Conservation (phyloP, 2,329 filamentous ascomycete genomes). For the Ceratocystis huliohia region DNA sequence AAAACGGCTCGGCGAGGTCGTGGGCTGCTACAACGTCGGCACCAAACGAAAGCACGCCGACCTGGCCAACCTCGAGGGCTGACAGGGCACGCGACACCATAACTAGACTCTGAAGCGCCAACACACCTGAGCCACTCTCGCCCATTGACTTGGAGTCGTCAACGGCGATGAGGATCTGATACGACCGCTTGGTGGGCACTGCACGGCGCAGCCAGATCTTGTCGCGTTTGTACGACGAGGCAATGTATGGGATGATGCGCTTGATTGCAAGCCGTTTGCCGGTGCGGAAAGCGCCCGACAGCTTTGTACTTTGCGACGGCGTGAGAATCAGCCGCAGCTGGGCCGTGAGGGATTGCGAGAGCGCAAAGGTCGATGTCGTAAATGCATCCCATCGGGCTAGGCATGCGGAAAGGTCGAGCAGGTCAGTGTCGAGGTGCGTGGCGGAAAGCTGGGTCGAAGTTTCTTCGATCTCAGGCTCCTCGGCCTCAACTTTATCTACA, state of each 20-base stretch:
- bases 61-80: slow-evolving; percentile 88
- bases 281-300: slow-evolving; percentile 91
- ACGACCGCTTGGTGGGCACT: slow-evolving; percentile 82
- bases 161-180: slow-evolving; percentile 94
- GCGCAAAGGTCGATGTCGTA: slow-evolving; percentile 69
- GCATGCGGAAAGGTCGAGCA: slow-evolving; percentile 43
- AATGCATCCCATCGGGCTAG: slow-evolving; percentile 73
- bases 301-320: slow-evolving; percentile 87
- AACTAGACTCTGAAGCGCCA: slow-evolving; percentile 89
- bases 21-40: slow-evolving; percentile 73
- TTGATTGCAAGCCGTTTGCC: slow-evolving; percentile 98
- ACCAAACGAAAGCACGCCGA: slow-evolving; percentile 86
- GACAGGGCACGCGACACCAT: slow-evolving; percentile 76
- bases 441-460: slow-evolving; percentile 52
- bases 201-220: slow-evolving; percentile 99
- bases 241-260: slow-evolving; percentile 98
- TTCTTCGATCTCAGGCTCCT: slow-evolving; percentile 39
- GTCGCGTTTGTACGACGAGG: slow-evolving; percentile 94
- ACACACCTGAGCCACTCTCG: slow-evolving; percentile 57
- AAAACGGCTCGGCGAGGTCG: slow-evolving; percentile 67
- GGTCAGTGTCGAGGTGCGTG: slow-evolving; percentile 52
- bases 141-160: slow-evolving; percentile 94
- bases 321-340: slow-evolving; percentile 91
- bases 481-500: slow-evolving; percentile 31
- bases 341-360: slow-evolving; percentile 81